phyloP scores from a whole-genome alignment of 257 asterid species.

The Solanum rostratum region DNA sequence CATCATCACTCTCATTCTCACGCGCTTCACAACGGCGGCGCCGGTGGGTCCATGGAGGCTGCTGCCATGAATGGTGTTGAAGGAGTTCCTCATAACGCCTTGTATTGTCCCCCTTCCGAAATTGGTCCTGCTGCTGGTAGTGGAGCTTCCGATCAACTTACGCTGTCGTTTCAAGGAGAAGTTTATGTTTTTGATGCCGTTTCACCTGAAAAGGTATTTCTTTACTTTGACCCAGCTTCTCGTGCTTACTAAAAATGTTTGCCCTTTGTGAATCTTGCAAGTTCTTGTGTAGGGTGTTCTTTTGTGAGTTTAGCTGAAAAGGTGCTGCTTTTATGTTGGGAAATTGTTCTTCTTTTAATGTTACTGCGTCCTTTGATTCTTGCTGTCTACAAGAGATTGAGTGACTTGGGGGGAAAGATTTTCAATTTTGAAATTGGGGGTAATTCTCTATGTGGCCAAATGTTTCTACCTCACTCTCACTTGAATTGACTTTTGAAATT shows the following conservation, averaged over 20 bases:
- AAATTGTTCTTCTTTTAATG: neutral
- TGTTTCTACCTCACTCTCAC: neutral
- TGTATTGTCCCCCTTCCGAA: constrained; percentile 36
- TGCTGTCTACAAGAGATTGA: neutral
- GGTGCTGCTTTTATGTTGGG: neutral
- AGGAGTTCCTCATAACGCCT: constrained; percentile 30
- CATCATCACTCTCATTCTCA: constrained; percentile 53
- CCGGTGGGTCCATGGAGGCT: constrained; percentile 2
- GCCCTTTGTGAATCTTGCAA: neutral
- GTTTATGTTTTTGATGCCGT: constrained; percentile 89
- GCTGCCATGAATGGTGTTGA: constrained; percentile 31
- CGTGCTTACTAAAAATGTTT: neutral
- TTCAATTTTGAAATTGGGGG: neutral
- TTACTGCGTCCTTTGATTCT: neutral
- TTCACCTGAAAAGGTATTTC: constrained; percentile 75
- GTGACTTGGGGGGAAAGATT: neutral
- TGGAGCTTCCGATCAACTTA: constrained; percentile 75
- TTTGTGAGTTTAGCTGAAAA: neutral
- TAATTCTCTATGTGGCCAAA: neutral
- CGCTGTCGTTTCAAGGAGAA: constrained; percentile 94
- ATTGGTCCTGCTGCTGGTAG: constrained; percentile 21
- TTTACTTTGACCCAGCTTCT: neutral
- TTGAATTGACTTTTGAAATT: neutral
- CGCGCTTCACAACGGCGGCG: constrained; percentile 28
- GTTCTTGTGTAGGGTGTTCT: neutral